Percentiles rank a stretch among this genome's conserved stretches.
Conservation (phyloP, 805 yeast genomes). For the Zygosaccharomyces bisporus region DNA sequence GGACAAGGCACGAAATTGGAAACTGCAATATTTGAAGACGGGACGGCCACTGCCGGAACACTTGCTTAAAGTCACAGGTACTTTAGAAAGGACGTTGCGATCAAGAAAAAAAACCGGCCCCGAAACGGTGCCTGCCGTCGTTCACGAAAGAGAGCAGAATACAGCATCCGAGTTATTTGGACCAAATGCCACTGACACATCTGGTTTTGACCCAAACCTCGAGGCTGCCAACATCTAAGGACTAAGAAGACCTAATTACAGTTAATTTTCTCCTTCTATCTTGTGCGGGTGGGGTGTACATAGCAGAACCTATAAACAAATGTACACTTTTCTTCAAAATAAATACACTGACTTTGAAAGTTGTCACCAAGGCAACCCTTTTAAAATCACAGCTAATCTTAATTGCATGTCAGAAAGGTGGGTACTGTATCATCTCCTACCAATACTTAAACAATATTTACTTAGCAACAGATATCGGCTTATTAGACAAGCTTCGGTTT, state of each 20-base stretch:
- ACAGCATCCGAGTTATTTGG: conserved; percentile 20
- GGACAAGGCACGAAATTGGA: conserved; percentile 96
- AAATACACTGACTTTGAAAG: too few species aligned
- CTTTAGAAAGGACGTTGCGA: conserved; percentile 53
- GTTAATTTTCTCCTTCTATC: too few species aligned
- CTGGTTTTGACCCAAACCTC: conserved; percentile 26
- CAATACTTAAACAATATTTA: neutral
- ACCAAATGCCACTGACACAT: conserved; percentile 14
- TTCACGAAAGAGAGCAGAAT: conserved; percentile 11
- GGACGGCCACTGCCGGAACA: conserved; percentile 77
- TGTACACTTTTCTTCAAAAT: too few species aligned
- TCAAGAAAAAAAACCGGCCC: conserved; percentile 31
- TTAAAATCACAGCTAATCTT: too few species aligned
- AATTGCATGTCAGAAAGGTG: too few species aligned
- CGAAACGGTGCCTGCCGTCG: neutral
- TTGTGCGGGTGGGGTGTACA: too few species aligned
- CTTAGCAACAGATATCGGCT: neutral
- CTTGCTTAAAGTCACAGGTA: conserved; percentile 83
- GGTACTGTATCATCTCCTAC: too few species aligned
- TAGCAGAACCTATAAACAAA: too few species aligned
- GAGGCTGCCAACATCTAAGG: conserved; percentile 21
- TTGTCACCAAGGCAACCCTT: too few species aligned
- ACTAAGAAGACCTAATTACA: neutral
- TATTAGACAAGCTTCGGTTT: neutral
- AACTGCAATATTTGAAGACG: conserved; percentile 74